A percentile compares a stretch with the other conserved stretches of the same genome.
Evolutionary conservation across 257 asterid genomes (phyloP).

Genomic region (Orobanche coerulescens): DNA sequence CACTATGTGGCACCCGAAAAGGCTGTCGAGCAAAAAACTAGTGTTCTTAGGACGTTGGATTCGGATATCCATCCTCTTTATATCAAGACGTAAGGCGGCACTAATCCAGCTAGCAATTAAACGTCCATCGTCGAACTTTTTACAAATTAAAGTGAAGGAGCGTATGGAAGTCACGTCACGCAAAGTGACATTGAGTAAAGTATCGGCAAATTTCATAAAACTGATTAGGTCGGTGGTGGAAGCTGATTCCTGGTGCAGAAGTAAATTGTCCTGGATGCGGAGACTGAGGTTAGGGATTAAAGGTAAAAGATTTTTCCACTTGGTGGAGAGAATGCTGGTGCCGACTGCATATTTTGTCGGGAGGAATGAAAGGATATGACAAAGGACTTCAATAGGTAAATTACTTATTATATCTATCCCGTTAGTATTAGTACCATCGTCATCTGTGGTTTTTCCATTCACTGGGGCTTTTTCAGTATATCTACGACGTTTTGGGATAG

Average conservation of each 20-base stretch:
- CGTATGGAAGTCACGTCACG: neutral
- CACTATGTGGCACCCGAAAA: constrained; percentile 17
- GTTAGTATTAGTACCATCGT: neutral
- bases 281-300: constrained; percentile 17
- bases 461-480: neutral
- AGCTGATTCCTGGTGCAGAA: neutral
- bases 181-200: constrained; percentile 17
- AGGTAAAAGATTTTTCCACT: constrained; percentile 20
- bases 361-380: constrained; percentile 23
- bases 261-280: neutral
- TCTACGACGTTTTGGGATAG: neutral
- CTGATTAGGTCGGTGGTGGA: neutral
- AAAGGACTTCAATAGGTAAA: constrained; percentile 19
- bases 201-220: constrained; percentile 13
- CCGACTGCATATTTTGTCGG: constrained; percentile 18
- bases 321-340: constrained; percentile 20
- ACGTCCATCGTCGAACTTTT: neutral
- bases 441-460: neutral
- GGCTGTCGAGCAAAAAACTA: constrained; percentile 1
- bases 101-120: constrained; percentile 13
- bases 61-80: neutral
- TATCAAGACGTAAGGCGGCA: constrained; percentile 14
- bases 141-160: constrained; percentile 1
- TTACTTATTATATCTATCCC: constrained; percentile 19
- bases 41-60: neutral